Evolutionary conservation across 2,329 filamentous ascomycete genomes (phyloP).

Genomic region (Ceratocystis colombiana): DNA sequence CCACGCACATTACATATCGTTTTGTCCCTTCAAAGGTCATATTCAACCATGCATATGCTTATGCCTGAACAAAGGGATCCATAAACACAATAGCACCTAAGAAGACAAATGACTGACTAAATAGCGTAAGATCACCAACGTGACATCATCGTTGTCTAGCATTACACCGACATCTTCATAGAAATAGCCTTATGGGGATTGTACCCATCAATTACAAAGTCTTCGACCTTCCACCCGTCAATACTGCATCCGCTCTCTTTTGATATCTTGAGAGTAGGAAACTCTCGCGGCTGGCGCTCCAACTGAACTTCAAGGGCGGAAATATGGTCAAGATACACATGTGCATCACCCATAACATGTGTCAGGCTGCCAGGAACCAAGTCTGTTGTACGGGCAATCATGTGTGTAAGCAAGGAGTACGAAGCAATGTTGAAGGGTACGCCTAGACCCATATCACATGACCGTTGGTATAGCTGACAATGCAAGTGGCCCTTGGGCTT

Average conservation of each 20-base stretch:
- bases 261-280: constrained; percentile 67
- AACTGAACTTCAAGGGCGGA: constrained; percentile 77
- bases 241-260: constrained; percentile 61
- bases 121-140: background rate
- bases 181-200: constrained; percentile 82
- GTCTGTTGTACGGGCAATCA: constrained; percentile 80
- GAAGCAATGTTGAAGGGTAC: constrained; percentile 97
- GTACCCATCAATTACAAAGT: constrained; percentile 81
- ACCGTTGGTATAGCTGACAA: constrained; percentile 85
- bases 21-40: background rate
- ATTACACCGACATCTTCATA: constrained; percentile 95
- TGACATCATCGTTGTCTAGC: background rate
- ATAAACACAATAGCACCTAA: background rate
- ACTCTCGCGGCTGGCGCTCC: constrained; percentile 65
- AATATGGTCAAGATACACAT: constrained; percentile 87
- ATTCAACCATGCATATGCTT: background rate
- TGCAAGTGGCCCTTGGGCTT: constrained; percentile 62
- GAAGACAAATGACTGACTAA: background rate
- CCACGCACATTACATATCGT: background rate
- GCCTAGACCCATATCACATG: constrained; percentile 92
- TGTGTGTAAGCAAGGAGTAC: constrained; percentile 89
- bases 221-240: constrained; percentile 81
- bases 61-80: background rate
- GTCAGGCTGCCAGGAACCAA: constrained; percentile 77
- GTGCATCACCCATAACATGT: constrained; percentile 96